phyloP scores from a whole-genome alignment of 495 filamentous ascomycete species.

The Penicillium bialowiezense region DNA sequence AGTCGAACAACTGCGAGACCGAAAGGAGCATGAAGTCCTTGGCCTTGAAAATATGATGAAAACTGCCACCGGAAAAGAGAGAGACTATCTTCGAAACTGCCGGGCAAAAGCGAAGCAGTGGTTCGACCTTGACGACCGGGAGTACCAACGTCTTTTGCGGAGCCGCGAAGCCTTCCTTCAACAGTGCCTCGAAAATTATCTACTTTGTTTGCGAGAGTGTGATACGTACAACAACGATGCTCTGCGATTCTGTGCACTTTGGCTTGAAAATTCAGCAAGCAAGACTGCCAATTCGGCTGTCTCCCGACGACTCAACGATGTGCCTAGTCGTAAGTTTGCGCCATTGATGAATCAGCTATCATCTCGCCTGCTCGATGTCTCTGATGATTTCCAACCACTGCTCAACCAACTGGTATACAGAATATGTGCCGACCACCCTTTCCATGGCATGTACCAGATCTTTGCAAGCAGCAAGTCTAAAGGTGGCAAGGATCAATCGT shows the following conservation, averaged over 20 bases:
- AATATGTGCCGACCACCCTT: conserved; percentile 89
- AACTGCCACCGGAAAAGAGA: conserved; percentile 47
- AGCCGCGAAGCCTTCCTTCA: conserved; percentile 77
- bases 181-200: conserved; percentile 91
- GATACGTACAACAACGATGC: conserved; percentile 87
- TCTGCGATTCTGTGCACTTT: conserved; percentile 91
- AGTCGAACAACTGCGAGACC: conserved; percentile 72
- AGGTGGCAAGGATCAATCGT: conserved; percentile 65
- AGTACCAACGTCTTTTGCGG: conserved; percentile 72
- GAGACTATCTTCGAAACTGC: conserved; percentile 43
- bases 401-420: conserved; percentile 68
- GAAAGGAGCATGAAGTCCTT: conserved; percentile 73
- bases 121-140: conserved; percentile 83
- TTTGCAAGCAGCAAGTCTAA: conserved; percentile 72
- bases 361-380: conserved; percentile 74
- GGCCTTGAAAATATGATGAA: conserved; percentile 61
- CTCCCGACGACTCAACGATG: conserved; percentile 60
- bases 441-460: conserved; percentile 95
- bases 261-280: conserved; percentile 78
- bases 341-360: conserved; percentile 93
- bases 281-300: conserved; percentile 75
- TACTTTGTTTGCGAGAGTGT: conserved; percentile 76
- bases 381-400: conserved; percentile 68
- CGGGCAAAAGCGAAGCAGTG: conserved; percentile 73
- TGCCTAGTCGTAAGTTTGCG: conserved; percentile 89